A percentile compares a stretch with the other conserved stretches of the same genome.
Conservation (phyloP, 495 filamentous ascomycete genomes). For the Aspergillus bertholletiae region DNA sequence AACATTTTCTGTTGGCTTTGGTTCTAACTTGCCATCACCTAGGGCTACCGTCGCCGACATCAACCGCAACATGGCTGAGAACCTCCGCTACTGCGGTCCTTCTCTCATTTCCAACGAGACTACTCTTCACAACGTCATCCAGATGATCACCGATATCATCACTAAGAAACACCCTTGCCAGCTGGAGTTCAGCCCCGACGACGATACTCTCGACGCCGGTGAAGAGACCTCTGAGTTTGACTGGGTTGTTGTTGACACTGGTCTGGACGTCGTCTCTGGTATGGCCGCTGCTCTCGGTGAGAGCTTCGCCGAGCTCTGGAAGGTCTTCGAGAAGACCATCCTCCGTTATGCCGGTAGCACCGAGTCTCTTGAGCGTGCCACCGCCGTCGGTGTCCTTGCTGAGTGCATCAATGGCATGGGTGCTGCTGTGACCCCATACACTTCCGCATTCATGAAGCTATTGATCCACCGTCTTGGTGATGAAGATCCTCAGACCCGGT, state of each 20-base stretch:
- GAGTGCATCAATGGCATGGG: constrained; percentile 90
- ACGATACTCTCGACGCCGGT: constrained; percentile 61
- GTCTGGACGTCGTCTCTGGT: constrained; percentile 81
- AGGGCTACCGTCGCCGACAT: constrained; percentile 91
- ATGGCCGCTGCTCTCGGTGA: constrained; percentile 77
- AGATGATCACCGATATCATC: constrained; percentile 67
- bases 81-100: constrained; percentile 87
- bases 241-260: constrained; percentile 93
- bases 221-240: constrained; percentile 94
- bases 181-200: constrained; percentile 77
- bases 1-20: not conserved
- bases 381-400: constrained; percentile 85
- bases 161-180: constrained; percentile 90
- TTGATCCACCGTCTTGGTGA: constrained; percentile 84
- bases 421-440: constrained; percentile 69
- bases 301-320: constrained; percentile 84
- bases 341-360: constrained; percentile 81
- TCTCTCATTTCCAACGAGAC: constrained; percentile 70
- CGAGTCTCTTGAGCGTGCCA: constrained; percentile 81
- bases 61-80: constrained; percentile 90
- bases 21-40: constrained; percentile 36
- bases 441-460: constrained; percentile 68
- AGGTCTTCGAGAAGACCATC: constrained; percentile 86
- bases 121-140: constrained; percentile 61
- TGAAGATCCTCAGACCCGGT: constrained; percentile 87